Percentiles rank a stretch among this genome's conserved stretches.
phyloP scores from a whole-genome alignment of 2,329 filamentous ascomycete genomes.

The Cryphonectria carpinicola region DNA sequence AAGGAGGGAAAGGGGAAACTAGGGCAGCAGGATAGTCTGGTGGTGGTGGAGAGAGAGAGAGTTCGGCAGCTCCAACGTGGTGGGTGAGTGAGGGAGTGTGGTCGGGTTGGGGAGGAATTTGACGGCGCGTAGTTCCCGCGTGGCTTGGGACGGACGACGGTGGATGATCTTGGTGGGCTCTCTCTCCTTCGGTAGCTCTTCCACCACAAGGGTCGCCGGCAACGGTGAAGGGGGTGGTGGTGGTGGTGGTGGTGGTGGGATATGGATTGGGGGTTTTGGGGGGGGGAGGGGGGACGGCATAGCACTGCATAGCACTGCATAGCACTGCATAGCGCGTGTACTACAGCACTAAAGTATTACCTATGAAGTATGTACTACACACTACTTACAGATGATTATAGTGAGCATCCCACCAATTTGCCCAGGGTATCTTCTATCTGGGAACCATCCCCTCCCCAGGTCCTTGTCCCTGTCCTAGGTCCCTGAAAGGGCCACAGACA shows the following conservation, averaged over 20 bases:
- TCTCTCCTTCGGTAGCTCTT: background rate
- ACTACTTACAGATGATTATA: background rate
- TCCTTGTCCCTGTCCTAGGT: background rate
- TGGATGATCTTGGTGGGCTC: slow-evolving; percentile 7
- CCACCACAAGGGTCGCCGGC: slow-evolving; percentile 9
- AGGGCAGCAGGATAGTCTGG: background rate
- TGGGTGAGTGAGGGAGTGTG: background rate
- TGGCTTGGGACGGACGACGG: slow-evolving; percentile 4
- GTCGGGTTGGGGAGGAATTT: slow-evolving; percentile 12
- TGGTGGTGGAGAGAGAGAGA: background rate
- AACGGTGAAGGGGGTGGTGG: slow-evolving; percentile 16
- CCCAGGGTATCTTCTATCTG: slow-evolving; percentile 8
- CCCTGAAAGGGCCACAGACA: slow-evolving; percentile 14
- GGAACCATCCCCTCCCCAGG: background rate
- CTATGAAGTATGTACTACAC: background rate
- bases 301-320: background rate
- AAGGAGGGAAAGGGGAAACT: slow-evolving; percentile 1
- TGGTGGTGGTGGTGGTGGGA: background rate
- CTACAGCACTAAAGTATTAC: background rate
- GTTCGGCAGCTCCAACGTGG: background rate
- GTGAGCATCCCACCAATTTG: slow-evolving; percentile 2
- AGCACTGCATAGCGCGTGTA: background rate
- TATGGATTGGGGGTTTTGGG: background rate
- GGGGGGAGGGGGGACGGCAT: background rate
- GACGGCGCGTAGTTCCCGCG: slow-evolving; percentile 15